phyloP scores from a whole-genome alignment of 495 filamentous ascomycete genomes.

The Massariosphaeria phaeospora region DNA sequence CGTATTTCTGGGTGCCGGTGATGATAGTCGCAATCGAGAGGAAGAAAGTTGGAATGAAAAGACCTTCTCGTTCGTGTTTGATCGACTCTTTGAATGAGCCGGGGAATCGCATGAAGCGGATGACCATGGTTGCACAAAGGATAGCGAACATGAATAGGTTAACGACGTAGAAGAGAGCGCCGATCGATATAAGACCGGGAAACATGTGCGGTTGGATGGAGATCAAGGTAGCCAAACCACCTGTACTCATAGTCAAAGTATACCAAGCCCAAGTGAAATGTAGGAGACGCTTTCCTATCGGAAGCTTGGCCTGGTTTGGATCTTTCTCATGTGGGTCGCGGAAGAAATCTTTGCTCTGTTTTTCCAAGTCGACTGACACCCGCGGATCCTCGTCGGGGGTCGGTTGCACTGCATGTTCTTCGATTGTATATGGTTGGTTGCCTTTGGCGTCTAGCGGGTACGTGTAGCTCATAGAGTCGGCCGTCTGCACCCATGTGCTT shows the following conservation, averaged over 20 bases:
- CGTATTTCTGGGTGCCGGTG: slow-evolving; percentile 55
- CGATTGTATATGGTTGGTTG: slow-evolving; percentile 7
- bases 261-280: slow-evolving; percentile 76
- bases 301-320: slow-evolving; percentile 15
- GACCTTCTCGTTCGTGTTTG: slow-evolving; percentile 56
- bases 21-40: slow-evolving; percentile 61
- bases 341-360: slow-evolving; percentile 1
- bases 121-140: slow-evolving; percentile 49
- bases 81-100: slow-evolving; percentile 52
- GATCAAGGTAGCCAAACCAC: slow-evolving; percentile 59
- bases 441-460: slow-evolving; percentile 3
- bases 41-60: slow-evolving; percentile 66
- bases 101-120: slow-evolving; percentile 54
- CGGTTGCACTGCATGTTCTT: slow-evolving; percentile 1
- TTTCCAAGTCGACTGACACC: slow-evolving; percentile 19
- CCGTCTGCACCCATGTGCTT: slow-evolving; percentile 6
- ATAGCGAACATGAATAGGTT: slow-evolving; percentile 57
- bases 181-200: slow-evolving; percentile 53
- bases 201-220: slow-evolving; percentile 56
- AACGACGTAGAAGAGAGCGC: slow-evolving; percentile 56
- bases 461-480: background rate
- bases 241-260: slow-evolving; percentile 62
- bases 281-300: slow-evolving; percentile 49
- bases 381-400: slow-evolving; percentile 10
- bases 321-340: slow-evolving; percentile 17